A percentile compares a stretch with the other conserved stretches of the same genome.
These are phyloP conservation scores for Penicillium sp. DNA, from an alignment of 2,329 filamentous ascomycete species.

Conservation along the genomic window DNA sequence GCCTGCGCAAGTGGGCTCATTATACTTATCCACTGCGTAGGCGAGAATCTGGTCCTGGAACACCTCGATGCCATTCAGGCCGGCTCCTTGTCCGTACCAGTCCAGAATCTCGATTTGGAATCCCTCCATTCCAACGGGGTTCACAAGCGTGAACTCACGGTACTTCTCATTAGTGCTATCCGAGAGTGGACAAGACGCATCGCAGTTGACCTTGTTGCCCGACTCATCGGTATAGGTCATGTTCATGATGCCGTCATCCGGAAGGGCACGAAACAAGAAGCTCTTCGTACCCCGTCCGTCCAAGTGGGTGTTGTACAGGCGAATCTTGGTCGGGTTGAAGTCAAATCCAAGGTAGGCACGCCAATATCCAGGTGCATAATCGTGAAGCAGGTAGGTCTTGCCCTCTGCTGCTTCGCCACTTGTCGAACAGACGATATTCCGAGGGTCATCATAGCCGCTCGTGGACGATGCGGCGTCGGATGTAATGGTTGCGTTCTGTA, in stretches of 20 bases:
- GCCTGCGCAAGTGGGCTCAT: slow-evolving; percentile 76
- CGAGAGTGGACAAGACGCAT: slow-evolving; percentile 79
- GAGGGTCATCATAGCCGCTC: slow-evolving; percentile 69
- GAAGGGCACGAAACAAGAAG: slow-evolving; percentile 80
- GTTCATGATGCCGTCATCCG: slow-evolving; percentile 92
- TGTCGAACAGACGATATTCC: slow-evolving; percentile 78
- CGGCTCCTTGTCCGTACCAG: slow-evolving; percentile 83
- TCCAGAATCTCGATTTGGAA: slow-evolving; percentile 82
- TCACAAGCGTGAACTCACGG: slow-evolving; percentile 92
- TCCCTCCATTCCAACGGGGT: slow-evolving; percentile 77
- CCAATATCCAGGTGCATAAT: slow-evolving; percentile 77
- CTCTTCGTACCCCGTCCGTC: slow-evolving; percentile 83
- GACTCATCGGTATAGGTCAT: slow-evolving; percentile 79
- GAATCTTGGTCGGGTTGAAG: slow-evolving; percentile 81
- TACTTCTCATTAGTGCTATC: slow-evolving; percentile 62
- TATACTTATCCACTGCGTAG: slow-evolving; percentile 83
- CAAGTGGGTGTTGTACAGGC: slow-evolving; percentile 81
- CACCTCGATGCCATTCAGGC: slow-evolving; percentile 79
- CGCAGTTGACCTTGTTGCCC: slow-evolving; percentile 68
- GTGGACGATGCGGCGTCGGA: slow-evolving; percentile 59
- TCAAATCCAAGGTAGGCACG: slow-evolving; percentile 76
- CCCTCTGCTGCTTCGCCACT: slow-evolving; percentile 64
- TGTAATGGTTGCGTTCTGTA: slow-evolving; percentile 72
- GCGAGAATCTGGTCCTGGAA: slow-evolving; percentile 81
- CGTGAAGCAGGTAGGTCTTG: slow-evolving; percentile 78